Percentiles rank a stretch among this genome's conserved stretches.
These are phyloP conservation scores for Elongisporangium anandrum DNA, from an alignment of 352 stramenopile genomes.

Conservation along the genomic window DNA sequence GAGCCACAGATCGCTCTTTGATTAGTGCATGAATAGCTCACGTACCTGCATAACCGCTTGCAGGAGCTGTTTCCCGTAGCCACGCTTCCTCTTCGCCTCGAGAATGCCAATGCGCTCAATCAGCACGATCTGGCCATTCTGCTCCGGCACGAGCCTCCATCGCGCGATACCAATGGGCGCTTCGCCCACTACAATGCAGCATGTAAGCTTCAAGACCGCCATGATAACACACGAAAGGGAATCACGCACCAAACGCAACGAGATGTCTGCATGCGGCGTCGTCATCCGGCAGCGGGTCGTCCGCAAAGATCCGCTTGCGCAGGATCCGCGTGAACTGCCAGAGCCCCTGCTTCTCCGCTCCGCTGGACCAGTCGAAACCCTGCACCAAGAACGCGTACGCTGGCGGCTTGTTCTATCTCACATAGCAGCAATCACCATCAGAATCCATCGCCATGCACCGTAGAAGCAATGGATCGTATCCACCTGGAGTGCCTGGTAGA, in stretches of 20 bases:
- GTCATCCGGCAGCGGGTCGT: slow-evolving; percentile 15
- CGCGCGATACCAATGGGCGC: slow-evolving; percentile 52
- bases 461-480: neutral
- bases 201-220: too few relatives aligned
- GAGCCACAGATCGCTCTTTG: neutral
- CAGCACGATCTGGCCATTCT: slow-evolving; percentile 37
- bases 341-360: slow-evolving; percentile 28
- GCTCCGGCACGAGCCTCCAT: slow-evolving; percentile 34
- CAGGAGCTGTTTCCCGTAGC: slow-evolving; percentile 50
- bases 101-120: slow-evolving; percentile 65
- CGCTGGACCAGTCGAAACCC: slow-evolving; percentile 29
- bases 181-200: slow-evolving; percentile 74
- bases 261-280: slow-evolving; percentile 46
- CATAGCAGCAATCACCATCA: neutral
- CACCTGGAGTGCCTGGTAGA: slow-evolving; percentile 59
- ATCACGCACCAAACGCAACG: slow-evolving; percentile 54
- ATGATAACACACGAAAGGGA: neutral
- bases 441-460: neutral
- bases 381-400: slow-evolving; percentile 46
- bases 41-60: slow-evolving; percentile 43
- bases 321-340: slow-evolving; percentile 57
- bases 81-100: slow-evolving; percentile 40
- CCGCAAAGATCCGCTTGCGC: slow-evolving; percentile 37
- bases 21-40: neutral
- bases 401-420: slow-evolving; percentile 23